Conservation (phyloP, 78 protist species). For the Bodo saltans region DNA sequence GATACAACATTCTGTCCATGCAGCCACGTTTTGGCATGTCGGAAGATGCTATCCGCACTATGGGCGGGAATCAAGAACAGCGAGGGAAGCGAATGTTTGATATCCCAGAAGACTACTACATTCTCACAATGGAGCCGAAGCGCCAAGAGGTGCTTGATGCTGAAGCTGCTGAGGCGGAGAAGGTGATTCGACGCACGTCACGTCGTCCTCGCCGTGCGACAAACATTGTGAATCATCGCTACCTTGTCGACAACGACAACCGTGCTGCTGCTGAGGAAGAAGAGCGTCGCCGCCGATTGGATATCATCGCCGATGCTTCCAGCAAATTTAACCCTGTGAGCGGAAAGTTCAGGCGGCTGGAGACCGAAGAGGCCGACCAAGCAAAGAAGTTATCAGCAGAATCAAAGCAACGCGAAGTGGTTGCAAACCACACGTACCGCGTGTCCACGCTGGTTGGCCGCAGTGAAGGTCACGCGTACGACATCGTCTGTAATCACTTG, state of each 20-base stretch:
- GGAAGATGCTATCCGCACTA: neutral
- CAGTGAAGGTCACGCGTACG: neutral
- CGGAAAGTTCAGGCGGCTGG: neutral
- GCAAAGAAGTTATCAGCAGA: neutral
- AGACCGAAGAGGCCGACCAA: neutral
- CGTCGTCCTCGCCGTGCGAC: neutral
- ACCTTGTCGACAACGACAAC: neutral
- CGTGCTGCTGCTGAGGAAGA: neutral
- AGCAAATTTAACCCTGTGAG: neutral
- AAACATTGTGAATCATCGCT: neutral
- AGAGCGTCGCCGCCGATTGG: neutral
- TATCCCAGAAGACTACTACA: neutral
- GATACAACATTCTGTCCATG: no score
- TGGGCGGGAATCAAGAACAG: neutral
- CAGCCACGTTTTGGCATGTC: neutral
- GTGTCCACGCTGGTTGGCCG: neutral
- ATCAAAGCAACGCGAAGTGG: neutral
- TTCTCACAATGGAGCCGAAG: neutral
- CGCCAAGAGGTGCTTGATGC: neutral
- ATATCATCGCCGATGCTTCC: no score
- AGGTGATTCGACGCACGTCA: no score
- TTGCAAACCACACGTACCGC: neutral
- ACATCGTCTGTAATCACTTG: neutral
- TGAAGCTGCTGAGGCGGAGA: neutral
- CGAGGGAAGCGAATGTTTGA: neutral